These are phyloP conservation scores for Gonium pectorale DNA, from an alignment of 139 green algal genomes.

Conservation along the genomic window DNA sequence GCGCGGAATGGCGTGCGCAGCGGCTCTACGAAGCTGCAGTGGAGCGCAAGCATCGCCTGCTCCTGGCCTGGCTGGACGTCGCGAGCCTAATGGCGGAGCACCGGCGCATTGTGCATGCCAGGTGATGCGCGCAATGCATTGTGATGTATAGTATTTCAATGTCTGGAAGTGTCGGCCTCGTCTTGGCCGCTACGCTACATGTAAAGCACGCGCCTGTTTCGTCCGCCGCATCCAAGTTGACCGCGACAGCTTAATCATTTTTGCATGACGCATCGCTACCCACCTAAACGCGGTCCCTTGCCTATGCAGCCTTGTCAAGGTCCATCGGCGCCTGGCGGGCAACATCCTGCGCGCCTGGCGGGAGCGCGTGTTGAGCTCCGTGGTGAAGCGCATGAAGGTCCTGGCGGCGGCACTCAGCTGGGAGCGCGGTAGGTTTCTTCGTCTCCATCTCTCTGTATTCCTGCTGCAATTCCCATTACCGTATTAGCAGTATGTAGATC, in stretches of 20 bases:
- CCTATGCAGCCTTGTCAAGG: neutral
- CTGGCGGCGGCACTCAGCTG: constrained; percentile 40
- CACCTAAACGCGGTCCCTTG: too few relatives aligned
- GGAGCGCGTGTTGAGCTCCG: neutral
- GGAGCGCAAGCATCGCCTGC: neutral
- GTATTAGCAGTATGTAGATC: too few relatives aligned
- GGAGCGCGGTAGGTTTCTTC: constrained; percentile 23
- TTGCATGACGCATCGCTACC: too few relatives aligned
- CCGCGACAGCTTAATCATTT: too few relatives aligned
- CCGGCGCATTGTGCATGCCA: constrained; percentile 15
- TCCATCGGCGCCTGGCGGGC: neutral
- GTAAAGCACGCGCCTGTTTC: too few relatives aligned
- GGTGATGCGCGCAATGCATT: too few relatives aligned
- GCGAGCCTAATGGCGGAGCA: constrained; percentile 32
- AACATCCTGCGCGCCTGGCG: constrained; percentile 12
- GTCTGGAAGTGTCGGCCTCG: too few relatives aligned
- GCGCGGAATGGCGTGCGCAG: neutral
- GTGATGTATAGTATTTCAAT: too few relatives aligned
- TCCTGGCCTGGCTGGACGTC: constrained; percentile 29
- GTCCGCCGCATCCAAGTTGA: too few relatives aligned
- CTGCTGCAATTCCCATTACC: too few relatives aligned
- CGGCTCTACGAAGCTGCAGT: neutral
- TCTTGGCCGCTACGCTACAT: too few relatives aligned
- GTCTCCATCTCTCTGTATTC: too few relatives aligned
- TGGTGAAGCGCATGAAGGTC: constrained; percentile 40